Base-by-base conservation (phyloP, 352 stramenopile species). In the Globisporangium irregulare region DNA sequence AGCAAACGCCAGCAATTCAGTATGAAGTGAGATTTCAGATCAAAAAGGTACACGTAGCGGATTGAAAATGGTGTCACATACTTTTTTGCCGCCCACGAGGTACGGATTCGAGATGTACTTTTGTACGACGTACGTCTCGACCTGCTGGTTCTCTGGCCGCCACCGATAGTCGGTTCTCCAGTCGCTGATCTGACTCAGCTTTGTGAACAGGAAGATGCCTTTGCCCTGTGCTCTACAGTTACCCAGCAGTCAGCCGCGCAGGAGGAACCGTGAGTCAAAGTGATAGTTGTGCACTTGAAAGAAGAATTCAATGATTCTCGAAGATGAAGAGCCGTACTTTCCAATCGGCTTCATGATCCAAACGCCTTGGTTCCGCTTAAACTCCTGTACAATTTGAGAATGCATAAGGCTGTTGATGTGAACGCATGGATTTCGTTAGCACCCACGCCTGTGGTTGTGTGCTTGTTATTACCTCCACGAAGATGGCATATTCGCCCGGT, bases 271-370 rank as follows among this genome's bases (percentile, higher is more conserved):
- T 43, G 36, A 43, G 36, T 43, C 36, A 10, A 15, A 14, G 12
- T 15, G 14, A n/a, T 50, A n/a, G 14, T n/a, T 50, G 41, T 9
- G 18, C 15, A 14, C 15, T 20, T n/a, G 41, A 50, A 8, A 50
- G 15, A n/a, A 4, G 15, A n/a, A 7, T 20, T n/a, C 15, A 50
- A 50, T 0, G 41, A 20, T 2, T 0, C 41, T n/a, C 20, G 4
- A n/a, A 18, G 4, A n/a, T 18, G 6, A 50, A 50, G 41, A 50
- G 4, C 82, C 82, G 53, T 72, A 93, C 80, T 92, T 96, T 53
- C 95, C 94, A 25, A 97, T 97, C 9, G 95, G 95, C 72, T 98
- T 98, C 95, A 98, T 98, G 73, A 98, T 98, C 95, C 95, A 98
- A 1, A 98, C 84, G 38, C 93, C 94, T 48, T 93, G 82, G 62